phyloP scores from a whole-genome alignment of 2,329 filamentous ascomycete genomes.

The Aspergillus hortae region DNA sequence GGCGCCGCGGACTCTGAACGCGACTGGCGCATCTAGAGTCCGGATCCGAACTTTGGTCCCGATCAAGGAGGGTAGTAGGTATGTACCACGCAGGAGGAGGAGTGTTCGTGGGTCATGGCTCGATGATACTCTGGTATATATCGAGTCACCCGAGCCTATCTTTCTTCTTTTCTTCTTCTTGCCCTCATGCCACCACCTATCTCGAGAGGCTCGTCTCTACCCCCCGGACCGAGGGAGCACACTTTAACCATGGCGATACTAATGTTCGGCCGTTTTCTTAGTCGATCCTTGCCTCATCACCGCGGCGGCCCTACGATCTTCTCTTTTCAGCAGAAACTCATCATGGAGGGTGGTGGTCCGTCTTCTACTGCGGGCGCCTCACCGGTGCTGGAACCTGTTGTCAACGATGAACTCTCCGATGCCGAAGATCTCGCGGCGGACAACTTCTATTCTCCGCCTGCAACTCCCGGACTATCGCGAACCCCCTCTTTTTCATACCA shows the following conservation, averaged over 20 bases:
- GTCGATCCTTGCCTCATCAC: slow-evolving; percentile 31
- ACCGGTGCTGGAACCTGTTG: slow-evolving; percentile 20
- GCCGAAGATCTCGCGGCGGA: slow-evolving; percentile 26
- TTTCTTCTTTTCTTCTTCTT: neutral
- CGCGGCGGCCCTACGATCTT: slow-evolving; percentile 35
- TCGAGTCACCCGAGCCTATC: neutral
- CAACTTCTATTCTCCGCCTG: slow-evolving; percentile 27
- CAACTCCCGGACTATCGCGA: slow-evolving; percentile 57
- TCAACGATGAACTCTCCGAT: slow-evolving; percentile 25
- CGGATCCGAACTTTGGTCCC: slow-evolving; percentile 2
- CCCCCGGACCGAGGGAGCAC: neutral
- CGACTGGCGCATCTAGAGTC: slow-evolving; percentile 14
- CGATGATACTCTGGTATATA: neutral
- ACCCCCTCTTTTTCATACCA: slow-evolving; percentile 82
- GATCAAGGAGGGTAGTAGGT: neutral
- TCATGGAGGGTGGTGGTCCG: slow-evolving; percentile 27
- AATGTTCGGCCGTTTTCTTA: slow-evolving; percentile 36
- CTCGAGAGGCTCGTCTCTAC: neutral
- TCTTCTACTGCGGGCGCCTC: slow-evolving; percentile 18
- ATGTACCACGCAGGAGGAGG: neutral
- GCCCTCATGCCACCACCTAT: too few species aligned
- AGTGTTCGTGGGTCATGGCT: neutral
- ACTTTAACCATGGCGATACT: slow-evolving; percentile 34
- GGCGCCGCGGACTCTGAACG: slow-evolving; percentile 11
- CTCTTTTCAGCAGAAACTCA: slow-evolving; percentile 35